phyloP scores from a whole-genome alignment of 352 stramenopile species.

The Globisporangium carolinianum region DNA sequence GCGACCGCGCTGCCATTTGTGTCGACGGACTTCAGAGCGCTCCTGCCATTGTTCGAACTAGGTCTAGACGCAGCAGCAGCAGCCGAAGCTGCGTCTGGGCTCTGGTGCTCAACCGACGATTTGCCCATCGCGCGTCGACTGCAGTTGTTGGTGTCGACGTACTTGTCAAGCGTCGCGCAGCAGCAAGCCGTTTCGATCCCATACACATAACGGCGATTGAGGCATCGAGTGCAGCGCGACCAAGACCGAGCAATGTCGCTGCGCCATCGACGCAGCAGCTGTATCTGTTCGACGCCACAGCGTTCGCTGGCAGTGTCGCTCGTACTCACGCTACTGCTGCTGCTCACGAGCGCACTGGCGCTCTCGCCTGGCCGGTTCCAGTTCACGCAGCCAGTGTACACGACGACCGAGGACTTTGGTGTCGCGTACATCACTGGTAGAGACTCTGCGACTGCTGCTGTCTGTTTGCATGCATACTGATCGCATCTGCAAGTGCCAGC shows the following conservation, averaged over 20 bases:
- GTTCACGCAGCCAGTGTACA: slow-evolving; percentile 47
- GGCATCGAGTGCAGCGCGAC: too few species aligned
- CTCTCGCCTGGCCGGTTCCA: slow-evolving; percentile 39
- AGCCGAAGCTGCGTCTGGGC: slow-evolving; percentile 2
- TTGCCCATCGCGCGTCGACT: slow-evolving; percentile 19
- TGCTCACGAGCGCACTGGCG: neutral
- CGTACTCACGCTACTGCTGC: neutral
- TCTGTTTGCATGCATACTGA: neutral
- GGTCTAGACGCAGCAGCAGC: slow-evolving; percentile 7
- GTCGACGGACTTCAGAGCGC: neutral
- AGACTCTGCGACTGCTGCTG: neutral
- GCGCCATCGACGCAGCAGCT: too few species aligned
- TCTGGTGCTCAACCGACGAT: slow-evolving; percentile 14
- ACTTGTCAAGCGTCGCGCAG: neutral
- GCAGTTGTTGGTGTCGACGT: neutral
- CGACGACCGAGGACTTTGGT: slow-evolving; percentile 54
- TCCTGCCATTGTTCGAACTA: neutral
- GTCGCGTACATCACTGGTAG: slow-evolving; percentile 48
- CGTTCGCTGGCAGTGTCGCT: too few species aligned
- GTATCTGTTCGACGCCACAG: too few species aligned
- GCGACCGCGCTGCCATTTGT: neutral
- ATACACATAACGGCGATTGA: too few species aligned
- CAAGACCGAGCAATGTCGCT: too few species aligned
- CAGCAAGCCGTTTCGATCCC: neutral
- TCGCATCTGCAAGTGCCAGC: too few species aligned